Evolutionary conservation across 306 rosid genomes (phyloP).

Genomic region (Trifolium pratense): DNA sequence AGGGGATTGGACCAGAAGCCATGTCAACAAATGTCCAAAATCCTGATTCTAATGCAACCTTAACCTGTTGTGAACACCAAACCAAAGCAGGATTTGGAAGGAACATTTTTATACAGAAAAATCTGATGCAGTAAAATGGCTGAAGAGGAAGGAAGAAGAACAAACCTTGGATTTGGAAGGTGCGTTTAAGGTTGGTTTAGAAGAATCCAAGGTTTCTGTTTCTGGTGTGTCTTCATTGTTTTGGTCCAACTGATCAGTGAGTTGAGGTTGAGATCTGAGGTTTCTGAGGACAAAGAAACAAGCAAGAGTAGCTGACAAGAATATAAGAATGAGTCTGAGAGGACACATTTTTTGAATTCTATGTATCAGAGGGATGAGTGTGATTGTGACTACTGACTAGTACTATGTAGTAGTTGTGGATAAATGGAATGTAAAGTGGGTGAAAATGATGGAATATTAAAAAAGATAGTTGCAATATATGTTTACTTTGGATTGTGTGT

Average conservation of each 20-base stretch:
- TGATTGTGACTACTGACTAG: too few relatives aligned
- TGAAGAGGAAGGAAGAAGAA: not conserved
- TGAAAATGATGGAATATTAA: too few relatives aligned
- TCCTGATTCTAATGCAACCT: slow-evolving; percentile 63
- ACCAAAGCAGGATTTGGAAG: not conserved
- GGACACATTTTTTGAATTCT: slow-evolving; percentile 66
- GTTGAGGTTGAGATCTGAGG: slow-evolving; percentile 44
- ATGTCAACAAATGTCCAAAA: slow-evolving; percentile 85
- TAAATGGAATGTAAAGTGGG: not conserved
- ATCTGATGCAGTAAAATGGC: not conserved
- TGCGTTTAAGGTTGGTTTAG: not conserved
- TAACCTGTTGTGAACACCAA: slow-evolving; percentile 49
- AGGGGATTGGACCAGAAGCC: slow-evolving; percentile 65
- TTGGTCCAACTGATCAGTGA: not conserved
- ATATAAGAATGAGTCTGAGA: slow-evolving; percentile 69
- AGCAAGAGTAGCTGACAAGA: slow-evolving; percentile 86
- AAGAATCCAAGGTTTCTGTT: not conserved
- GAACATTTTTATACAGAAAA: slow-evolving; percentile 2
- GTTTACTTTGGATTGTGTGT: not conserved
- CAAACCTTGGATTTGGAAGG: slow-evolving; percentile 39
- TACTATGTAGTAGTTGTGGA: not conserved
- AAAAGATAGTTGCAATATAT: too few relatives aligned
- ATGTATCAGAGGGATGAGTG: not conserved
- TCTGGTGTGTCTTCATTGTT: not conserved
- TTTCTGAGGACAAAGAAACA: slow-evolving; percentile 68